Base-by-base conservation (phyloP, 495 filamentous ascomycete genomes). In the Lichenothelia convexa region DNA sequence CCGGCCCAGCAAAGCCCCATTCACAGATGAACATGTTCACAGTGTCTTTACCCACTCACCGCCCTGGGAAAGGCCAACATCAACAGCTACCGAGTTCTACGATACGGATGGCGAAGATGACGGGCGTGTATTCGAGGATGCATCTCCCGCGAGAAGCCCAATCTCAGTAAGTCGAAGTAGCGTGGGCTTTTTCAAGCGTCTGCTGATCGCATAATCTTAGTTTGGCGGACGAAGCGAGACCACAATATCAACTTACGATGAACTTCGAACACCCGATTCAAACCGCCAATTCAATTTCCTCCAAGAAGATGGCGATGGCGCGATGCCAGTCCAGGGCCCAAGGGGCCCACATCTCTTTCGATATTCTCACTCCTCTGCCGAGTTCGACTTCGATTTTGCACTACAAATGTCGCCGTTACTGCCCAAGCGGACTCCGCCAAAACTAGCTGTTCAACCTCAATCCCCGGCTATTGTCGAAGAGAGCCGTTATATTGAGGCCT, bases 261-360 rank as follows among this genome's bases (percentile, higher is more conserved):
- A 82, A 46, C 58, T 74, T 9, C 71, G 68, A 15, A 87, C 80
- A 16, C 80, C 79, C 18, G 61, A 62, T 31, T 74, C 71, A 23
- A 61, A 60, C 38, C 39, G 47, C 44, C 49, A 50, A 39, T 39
- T 35, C 21, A 48, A 64, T 32, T 73, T 74, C 8, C 45, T 61
- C 20, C 48, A 55, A 43, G 46, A 56, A 0, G 52, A 54, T 32
- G 32, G 49, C 20, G 45, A 58, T 33, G 48, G 52, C 23, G 46
- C 60, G 36, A 78, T 73, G 48, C 61, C 72, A 23, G 75, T 84
- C 1, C 70, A 83, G 47, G 85, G 85, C 17, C 85, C 85, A 4
- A 65, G 62, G 42, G 85, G 86, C 3, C 86, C 85, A 2, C 86
- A 93, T 60, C 63, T 94, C n/a, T 94, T 94, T 58, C 69, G 81